Conservation (phyloP, 176 grass and related monocot species). For the Avena atlantica region DNA sequence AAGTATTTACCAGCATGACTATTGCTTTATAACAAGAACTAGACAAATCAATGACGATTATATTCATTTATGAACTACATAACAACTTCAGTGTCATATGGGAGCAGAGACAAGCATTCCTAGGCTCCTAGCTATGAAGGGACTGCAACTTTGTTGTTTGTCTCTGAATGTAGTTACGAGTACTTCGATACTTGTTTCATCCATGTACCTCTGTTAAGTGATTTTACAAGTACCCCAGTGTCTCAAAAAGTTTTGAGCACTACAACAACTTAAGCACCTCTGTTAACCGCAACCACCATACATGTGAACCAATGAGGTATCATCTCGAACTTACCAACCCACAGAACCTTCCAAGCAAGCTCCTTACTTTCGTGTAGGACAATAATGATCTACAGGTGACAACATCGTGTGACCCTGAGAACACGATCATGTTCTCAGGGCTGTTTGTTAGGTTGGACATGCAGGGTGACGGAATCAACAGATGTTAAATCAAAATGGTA, state of each 20-base stretch:
- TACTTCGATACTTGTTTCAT: neutral
- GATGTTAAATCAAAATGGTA: neutral
- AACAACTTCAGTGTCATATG: slow-evolving; percentile 8
- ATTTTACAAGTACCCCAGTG: neutral
- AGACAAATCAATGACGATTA: neutral
- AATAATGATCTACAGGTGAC: neutral
- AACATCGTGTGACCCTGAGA: neutral
- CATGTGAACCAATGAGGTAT: neutral
- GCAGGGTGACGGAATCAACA: slow-evolving; percentile 2
- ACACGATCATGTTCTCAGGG: neutral
- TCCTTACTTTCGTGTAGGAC: neutral
- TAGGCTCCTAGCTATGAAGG: neutral
- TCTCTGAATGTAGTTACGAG: neutral
- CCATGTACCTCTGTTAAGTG: neutral
- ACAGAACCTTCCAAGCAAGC: slow-evolving; percentile 6
- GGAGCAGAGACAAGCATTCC: slow-evolving; percentile 10
- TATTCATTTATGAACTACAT: neutral
- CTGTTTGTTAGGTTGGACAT: neutral
- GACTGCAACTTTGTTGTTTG: neutral
- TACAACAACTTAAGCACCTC: neutral
- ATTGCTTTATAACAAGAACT: neutral
- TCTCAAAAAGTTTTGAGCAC: slow-evolving; percentile 4
- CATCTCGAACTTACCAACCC: neutral
- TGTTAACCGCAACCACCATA: neutral
- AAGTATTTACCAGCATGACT: neutral